Base-by-base conservation (phyloP, 2,329 filamentous ascomycete genomes). In the Phoma herbarum region DNA sequence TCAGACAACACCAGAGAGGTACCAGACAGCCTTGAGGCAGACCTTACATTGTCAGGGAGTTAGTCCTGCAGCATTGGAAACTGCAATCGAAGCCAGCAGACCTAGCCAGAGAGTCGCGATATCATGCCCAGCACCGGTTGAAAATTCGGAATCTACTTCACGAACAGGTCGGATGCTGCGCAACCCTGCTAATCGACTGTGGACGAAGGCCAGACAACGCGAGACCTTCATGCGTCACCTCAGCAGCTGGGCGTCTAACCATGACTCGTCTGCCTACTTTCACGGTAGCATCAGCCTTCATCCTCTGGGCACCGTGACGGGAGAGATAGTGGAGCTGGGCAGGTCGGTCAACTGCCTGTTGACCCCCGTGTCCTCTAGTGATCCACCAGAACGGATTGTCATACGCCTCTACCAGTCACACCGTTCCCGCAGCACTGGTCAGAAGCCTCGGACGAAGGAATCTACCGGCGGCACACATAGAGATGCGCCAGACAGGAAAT, bases 261-360 rank as follows among this genome's bases (percentile, higher is more conserved):
- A 75, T 60, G 71, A 75, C 44, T 69, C 71, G 16, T 72, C 69
- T 35, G 45, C 61, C 4, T 57, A 71, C 45, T 75, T 73, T 31
- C 66, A 73, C 20, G 72, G 72, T 23, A 71, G 63, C 5, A 67
- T 75, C 23, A 71, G 62, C 49, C 28, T 73, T 2, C 12, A 60
- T 7, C 52, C 62, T 8, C 57, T 47, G n/a, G 55, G 54, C 23
- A 29, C 49, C 14, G 18, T 48, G 31, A 18, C 28, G n/a, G 53
- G 25, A 8, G 57, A 66, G 18, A 47, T 48, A 2, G 28, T 70
- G 20, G 64, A 60, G 18, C 54, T 75, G 29, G 71, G 73, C 25
- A 68, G 67, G 33, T 65, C 69, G 23, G 66, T 75, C 22, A 65
- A 60, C 16, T 75, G 72, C 52, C 50, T 72, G 23, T 59, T 75